Conservation (phyloP, 2,329 filamentous ascomycete genomes). For the Aureobasidium sp. region DNA sequence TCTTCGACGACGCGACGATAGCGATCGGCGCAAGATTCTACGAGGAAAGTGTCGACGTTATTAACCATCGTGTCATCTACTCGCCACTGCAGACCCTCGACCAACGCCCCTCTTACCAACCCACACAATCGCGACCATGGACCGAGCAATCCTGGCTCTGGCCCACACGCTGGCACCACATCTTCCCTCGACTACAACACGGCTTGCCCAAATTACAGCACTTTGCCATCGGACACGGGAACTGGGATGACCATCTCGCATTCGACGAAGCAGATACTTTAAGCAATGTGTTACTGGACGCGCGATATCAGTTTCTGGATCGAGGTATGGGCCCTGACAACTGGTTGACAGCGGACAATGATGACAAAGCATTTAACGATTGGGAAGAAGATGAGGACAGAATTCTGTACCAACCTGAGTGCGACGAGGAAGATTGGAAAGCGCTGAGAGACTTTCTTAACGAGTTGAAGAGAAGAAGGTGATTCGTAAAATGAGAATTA, state of each 20-base stretch:
- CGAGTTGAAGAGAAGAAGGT: background rate
- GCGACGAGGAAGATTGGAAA: background rate
- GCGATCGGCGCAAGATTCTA: background rate
- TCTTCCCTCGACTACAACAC: background rate
- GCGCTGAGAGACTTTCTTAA: background rate
- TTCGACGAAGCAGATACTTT: background rate
- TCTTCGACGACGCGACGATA: constrained; percentile 37
- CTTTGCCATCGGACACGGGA: background rate
- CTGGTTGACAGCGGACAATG: background rate
- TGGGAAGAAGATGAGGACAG: background rate
- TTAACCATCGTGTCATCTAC: background rate
- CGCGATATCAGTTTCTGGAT: background rate
- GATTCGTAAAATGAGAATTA: too few species aligned
- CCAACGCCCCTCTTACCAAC: background rate
- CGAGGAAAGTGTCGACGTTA: background rate
- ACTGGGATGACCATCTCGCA: background rate
- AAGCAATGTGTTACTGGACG: background rate
- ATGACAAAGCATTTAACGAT: background rate
- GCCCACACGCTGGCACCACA: background rate
- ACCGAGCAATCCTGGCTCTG: background rate
- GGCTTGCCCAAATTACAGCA: background rate
- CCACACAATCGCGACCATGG: background rate
- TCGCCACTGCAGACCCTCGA: background rate
- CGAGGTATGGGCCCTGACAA: background rate
- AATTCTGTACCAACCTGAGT: background rate